Evolutionary conservation across 2,329 filamentous ascomycete species (phyloP), one percentile per base, ranked within the genome.

Genomic region (Zasmidium citrigriseum): DNA sequence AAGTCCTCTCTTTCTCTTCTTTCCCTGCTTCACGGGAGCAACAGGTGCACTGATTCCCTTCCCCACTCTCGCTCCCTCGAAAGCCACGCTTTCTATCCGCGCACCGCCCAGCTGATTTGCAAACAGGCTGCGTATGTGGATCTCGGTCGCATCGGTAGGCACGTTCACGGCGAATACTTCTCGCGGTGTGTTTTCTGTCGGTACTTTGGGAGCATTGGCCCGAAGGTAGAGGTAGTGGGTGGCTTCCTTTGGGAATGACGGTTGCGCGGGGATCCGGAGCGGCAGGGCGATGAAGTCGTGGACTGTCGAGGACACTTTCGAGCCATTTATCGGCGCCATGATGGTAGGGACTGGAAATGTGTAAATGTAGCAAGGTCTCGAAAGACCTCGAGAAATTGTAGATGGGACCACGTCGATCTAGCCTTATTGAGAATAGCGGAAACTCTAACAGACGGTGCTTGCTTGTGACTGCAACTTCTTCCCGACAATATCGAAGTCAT

Each of bases 91-190:
- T 73, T 96, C 91, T 49, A 98, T 89, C 48, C 89, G 83, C 2
- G 89, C 90, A 0, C 89, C 86, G 9, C 90, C 89, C 0, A 97
- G 82, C 16, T 96, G 83, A 0, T 83, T 80, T 0, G 85, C 78
- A 66, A 98, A 96, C 0, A 98, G 78, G 45, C 86, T 81, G 46
- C 91, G 87, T 45, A 98, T 82, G 68, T 93, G 90, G 1, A 80
- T 74, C 57, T 91, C 87, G 3, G 91, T 96, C 59, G 91, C 88
- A 71, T 97, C 93, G 62, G 89, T 81, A 5, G 95, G 95, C 0
- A 96, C 78, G 69, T 99, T 98, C 63, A 93, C 89, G n/a, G 96
- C 73, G 76, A 96, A 99, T 18, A 99, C 82, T 61, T 90, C 92
- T 67, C 93, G 87, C 16, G 85, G 79, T 67, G 93, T 89, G 73